phyloP scores from a whole-genome alignment of 2,329 filamentous ascomycete genomes.

The Scorias spongiosa region DNA sequence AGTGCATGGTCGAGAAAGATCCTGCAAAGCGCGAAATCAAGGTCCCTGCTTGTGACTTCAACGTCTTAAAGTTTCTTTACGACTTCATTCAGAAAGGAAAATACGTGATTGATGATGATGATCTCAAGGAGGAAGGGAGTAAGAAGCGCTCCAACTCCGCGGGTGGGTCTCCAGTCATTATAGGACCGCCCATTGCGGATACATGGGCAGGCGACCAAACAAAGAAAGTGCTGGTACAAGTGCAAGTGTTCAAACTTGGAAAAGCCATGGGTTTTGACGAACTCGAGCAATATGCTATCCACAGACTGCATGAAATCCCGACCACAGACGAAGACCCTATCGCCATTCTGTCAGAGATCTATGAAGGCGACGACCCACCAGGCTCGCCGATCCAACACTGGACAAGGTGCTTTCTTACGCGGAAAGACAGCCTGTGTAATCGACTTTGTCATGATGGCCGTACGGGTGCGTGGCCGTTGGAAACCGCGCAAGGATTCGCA shows the following conservation, averaged over 20 bases:
- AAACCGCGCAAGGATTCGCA: not conserved
- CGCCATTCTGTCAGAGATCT: slow-evolving; percentile 20
- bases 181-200: not conserved
- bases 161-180: slow-evolving; percentile 7
- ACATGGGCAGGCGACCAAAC: not conserved
- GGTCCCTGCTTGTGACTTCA: slow-evolving; percentile 16
- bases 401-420: not conserved
- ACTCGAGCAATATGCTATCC: slow-evolving; percentile 19
- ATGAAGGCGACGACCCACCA: slow-evolving; percentile 7
- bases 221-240: slow-evolving; percentile 10
- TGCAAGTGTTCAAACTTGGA: slow-evolving; percentile 21
- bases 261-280: slow-evolving; percentile 22
- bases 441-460: not conserved
- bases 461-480: not conserved
- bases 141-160: not conserved
- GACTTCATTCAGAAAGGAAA: slow-evolving; percentile 15
- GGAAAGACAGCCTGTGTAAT: not conserved
- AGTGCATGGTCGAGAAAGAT: slow-evolving; percentile 17
- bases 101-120: slow-evolving; percentile 2
- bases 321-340: slow-evolving; percentile 23
- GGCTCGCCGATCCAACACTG: not conserved
- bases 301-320: slow-evolving; percentile 18
- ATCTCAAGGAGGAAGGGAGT: slow-evolving; percentile 1
- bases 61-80: slow-evolving; percentile 21
- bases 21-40: slow-evolving; percentile 16